Conservation (phyloP, 108 stramenopile genomes). For the Nitzschia sp. region DNA sequence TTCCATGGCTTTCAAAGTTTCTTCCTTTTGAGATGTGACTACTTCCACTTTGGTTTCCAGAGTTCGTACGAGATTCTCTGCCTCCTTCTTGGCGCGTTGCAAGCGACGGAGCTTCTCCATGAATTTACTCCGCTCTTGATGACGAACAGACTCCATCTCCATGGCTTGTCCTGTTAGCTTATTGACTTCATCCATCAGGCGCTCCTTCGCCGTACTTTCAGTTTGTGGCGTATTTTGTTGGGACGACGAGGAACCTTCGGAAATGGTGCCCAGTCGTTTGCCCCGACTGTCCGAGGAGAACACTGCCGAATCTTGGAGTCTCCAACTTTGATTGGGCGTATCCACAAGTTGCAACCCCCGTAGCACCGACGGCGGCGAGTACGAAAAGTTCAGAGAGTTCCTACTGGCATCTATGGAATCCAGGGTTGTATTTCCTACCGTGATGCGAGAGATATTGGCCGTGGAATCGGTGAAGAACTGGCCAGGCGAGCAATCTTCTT, state of each 20-base stretch:
- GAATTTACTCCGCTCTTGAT: background rate
- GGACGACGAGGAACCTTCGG: conserved; percentile 3
- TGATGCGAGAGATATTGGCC: conserved; percentile 38
- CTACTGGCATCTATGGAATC: conserved; percentile 40
- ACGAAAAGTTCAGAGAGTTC: conserved; percentile 32
- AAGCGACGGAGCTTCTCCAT: conserved; percentile 17
- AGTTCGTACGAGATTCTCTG: conserved; percentile 14
- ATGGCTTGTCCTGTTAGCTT: background rate
- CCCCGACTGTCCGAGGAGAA: background rate
- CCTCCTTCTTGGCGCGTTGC: conserved; percentile 14
- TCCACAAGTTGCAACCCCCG: conserved; percentile 28
- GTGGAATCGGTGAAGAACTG: conserved; percentile 10
- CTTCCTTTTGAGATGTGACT: conserved; percentile 7
- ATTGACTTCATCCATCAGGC: conserved; percentile 5
- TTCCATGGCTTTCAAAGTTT: conserved; percentile 2
- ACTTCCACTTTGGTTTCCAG: conserved; percentile 13
- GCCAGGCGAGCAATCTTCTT: background rate
- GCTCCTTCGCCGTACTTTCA: background rate
- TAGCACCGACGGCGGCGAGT: conserved; percentile 30
- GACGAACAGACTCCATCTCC: conserved; percentile 4
- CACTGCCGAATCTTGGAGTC: background rate
- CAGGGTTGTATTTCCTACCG: conserved; percentile 30
- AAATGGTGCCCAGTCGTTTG: conserved; percentile 26
- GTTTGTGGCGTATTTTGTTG: background rate
- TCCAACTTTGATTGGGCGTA: background rate